Evolutionary conservation across 768 basidiomycete species (phyloP).

Genomic region (Suillus subluteus): DNA sequence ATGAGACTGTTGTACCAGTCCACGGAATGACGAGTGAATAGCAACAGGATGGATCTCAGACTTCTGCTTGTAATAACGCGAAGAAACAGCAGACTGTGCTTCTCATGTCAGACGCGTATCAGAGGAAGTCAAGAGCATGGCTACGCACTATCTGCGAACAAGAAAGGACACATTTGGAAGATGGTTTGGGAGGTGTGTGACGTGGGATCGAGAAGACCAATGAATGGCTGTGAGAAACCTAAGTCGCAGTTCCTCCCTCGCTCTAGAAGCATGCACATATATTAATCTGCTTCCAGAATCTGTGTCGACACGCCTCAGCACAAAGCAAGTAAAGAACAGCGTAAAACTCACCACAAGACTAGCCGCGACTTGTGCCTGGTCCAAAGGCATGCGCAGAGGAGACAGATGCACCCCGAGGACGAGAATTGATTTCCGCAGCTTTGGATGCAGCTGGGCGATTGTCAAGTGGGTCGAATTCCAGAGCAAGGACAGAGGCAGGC

Average conservation of each 20-base stretch:
- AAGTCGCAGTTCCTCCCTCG: background rate
- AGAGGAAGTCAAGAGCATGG: background rate
- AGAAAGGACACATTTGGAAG: constrained; percentile 84
- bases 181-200: constrained; percentile 81
- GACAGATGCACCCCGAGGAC: too few species aligned
- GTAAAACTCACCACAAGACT: too few species aligned
- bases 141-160: constrained; percentile 82
- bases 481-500: too few species aligned
- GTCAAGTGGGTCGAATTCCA: too few species aligned
- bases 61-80: constrained; percentile 76
- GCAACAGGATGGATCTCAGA: constrained; percentile 86
- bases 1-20: too few species aligned
- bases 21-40: too few species aligned
- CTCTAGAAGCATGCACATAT: constrained; percentile 40
- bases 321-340: too few species aligned
- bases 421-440: too few species aligned
- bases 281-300: constrained; percentile 73
- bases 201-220: constrained; percentile 79
- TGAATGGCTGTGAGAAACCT: constrained; percentile 47
- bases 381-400: too few species aligned
- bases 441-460: too few species aligned
- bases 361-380: too few species aligned
- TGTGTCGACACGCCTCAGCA: too few species aligned
- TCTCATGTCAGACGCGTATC: background rate
- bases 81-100: constrained; percentile 74